Base-by-base conservation (phyloP, 108 stramenopile genomes). In the Cyclotella cryptica region DNA sequence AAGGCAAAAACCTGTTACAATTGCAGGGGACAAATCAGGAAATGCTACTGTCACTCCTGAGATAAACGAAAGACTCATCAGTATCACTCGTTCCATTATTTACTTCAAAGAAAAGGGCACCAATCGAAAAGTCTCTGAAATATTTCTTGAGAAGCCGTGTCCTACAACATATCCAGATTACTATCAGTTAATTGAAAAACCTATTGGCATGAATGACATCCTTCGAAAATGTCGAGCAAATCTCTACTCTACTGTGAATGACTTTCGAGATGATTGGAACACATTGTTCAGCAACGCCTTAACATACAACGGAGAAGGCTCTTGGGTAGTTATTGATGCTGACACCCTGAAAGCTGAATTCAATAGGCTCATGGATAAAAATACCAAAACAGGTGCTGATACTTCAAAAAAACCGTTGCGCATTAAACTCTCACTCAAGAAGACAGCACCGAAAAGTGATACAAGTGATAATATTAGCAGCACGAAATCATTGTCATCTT, bases 191-290 rank as follows among this genome's bases (percentile, higher is more conserved):
- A 89, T 95, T 71, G 85, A 89, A 10, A 86, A 88, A 55, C 94
- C 94, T 5, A 93, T 95, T 61, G 94, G 92, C 12, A 95, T 95
- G 85, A 95, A 93, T 71, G 94, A 95, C 46, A 95, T 95, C 66
- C 75, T 95, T 57, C 83, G 89, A 42, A 93, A 93, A 69, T 92
- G 90, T 77, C 68, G 90, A 26, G 87, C 85, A 26, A 90, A 92
- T 49, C 67, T 90, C 2, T 95, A 93, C 72, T 65, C 83, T 3
- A 69, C 78, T 61, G 43, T 91, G 18, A 74, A 71, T 29, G 92
- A 92, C 51, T 95, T 84, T 60, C 74, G 78, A 17, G 87, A 88
- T 42, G 94, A 95, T 74, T 95, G 94, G 94, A 90, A 88, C 44
- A 81, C 88, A 10, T 81, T 95, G 66, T 88, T 95, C 88, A 86